Conservation (phyloP, 2,329 filamentous ascomycete species). For the Dothistroma pini region DNA sequence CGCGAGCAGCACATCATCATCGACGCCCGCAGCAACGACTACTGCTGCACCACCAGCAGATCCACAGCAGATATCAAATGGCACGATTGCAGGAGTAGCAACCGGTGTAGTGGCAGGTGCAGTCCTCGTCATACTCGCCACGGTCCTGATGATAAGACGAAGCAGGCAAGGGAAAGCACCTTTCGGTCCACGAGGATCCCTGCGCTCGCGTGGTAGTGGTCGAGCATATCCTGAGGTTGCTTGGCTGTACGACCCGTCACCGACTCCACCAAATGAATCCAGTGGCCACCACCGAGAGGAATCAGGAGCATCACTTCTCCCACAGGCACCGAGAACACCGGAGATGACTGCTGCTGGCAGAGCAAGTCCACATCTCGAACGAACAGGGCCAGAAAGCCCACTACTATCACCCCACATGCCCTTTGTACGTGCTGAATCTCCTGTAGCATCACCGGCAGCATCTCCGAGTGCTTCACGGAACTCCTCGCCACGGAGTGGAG, state of each 20-base stretch:
- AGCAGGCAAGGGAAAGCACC: conserved; percentile 18
- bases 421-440: conserved; percentile 9
- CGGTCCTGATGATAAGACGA: conserved; percentile 16
- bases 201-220: conserved; percentile 7
- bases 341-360: conserved; percentile 6
- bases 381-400: conserved; percentile 14
- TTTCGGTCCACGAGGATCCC: conserved; percentile 12
- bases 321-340: not conserved
- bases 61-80: conserved; percentile 1
- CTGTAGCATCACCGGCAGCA: conserved; percentile 5
- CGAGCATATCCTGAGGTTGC: conserved; percentile 24
- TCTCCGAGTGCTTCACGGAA: conserved; percentile 1
- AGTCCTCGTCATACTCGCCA: conserved; percentile 17
- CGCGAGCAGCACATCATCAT: conserved; percentile 6
- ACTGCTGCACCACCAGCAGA: conserved; percentile 5
- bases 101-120: conserved; percentile 22
- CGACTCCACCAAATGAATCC: conserved; percentile 17
- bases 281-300: conserved; percentile 1
- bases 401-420: conserved; percentile 14
- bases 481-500: not conserved
- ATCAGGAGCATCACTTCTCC: conserved; percentile 6
- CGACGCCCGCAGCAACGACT: conserved; percentile 7
- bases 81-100: conserved; percentile 21
- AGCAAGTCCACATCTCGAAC: conserved; percentile 2
- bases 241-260: conserved; percentile 26